A percentile compares a stretch with the other conserved stretches of the same genome.
Conservation (phyloP, 2,329 filamentous ascomycete genomes). For the Fusarium sp. region DNA sequence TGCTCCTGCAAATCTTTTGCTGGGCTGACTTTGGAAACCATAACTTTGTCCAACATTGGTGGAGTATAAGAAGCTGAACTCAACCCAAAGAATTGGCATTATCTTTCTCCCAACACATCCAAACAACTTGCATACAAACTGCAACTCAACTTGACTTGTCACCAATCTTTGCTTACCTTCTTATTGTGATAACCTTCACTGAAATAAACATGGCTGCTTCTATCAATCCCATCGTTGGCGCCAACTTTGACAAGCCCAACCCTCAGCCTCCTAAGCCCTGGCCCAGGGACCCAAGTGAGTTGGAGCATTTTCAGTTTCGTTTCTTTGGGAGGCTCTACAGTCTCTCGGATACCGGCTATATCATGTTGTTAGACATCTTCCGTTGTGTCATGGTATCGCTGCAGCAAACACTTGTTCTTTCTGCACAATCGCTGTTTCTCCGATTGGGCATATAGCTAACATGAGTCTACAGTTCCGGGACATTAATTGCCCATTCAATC, state of each 20-base stretch:
- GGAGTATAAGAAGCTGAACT: slow-evolving; percentile 14
- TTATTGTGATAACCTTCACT: neutral
- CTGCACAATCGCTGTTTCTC: slow-evolving; percentile 9
- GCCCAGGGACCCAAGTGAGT: slow-evolving; percentile 31
- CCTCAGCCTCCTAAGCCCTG: slow-evolving; percentile 18
- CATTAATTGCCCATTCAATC: slow-evolving; percentile 2
- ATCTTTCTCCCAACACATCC: neutral
- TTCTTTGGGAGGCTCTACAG: neutral
- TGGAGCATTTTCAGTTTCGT: neutral
- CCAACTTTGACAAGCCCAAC: slow-evolving; percentile 13
- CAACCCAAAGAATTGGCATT: neutral
- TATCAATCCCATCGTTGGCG: neutral
- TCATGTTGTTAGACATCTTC: slow-evolving; percentile 3
- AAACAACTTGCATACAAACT: neutral
- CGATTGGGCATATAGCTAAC: slow-evolving; percentile 15
- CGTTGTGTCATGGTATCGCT: slow-evolving; percentile 23
- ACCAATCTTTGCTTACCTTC: neutral
- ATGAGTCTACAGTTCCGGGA: slow-evolving; percentile 11
- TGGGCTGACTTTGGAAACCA: too few species aligned
- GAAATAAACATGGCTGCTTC: slow-evolving; percentile 18
- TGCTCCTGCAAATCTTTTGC: neutral
- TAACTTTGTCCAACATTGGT: slow-evolving; percentile 1
- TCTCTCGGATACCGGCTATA: neutral
- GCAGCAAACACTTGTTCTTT: slow-evolving; percentile 5
- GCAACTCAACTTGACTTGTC: neutral